Evolutionary conservation across 441 rosid genomes (phyloP).

Genomic region (Flueggea neowawraea): DNA sequence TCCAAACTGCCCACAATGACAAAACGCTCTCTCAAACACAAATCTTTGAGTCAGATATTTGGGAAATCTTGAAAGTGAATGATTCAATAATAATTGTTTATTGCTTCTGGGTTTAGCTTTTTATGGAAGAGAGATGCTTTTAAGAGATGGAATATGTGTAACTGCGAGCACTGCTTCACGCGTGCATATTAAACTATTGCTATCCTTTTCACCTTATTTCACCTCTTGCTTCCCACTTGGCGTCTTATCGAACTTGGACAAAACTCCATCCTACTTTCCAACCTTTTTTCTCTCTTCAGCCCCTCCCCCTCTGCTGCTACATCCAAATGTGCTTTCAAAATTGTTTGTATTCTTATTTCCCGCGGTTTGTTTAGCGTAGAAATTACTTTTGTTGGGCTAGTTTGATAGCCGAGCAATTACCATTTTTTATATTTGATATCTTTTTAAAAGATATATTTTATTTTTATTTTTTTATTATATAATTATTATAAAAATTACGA

Average conservation of each 20-base stretch:
- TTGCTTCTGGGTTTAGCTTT: constrained; percentile 22
- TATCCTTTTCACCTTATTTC: constrained; percentile 1
- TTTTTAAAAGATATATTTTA: too few species aligned
- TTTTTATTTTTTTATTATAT: too few species aligned
- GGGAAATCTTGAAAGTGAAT: constrained; percentile 12
- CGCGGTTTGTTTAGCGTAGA: too few species aligned
- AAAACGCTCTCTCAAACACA: background rate
- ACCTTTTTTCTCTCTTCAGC: too few species aligned
- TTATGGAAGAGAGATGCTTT: constrained; percentile 34
- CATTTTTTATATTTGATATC: too few species aligned
- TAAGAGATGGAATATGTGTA: constrained; percentile 30
- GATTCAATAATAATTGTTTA: constrained; percentile 23
- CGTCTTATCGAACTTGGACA: constrained; percentile 13
- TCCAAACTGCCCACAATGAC: constrained; percentile 17
- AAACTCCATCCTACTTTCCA: too few species aligned
- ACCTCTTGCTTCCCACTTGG: constrained; percentile 23
- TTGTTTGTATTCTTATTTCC: too few species aligned
- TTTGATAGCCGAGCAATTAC: too few species aligned
- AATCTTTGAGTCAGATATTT: background rate
- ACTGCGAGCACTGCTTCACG: constrained; percentile 13
- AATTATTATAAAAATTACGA: too few species aligned
- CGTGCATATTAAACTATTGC: constrained; percentile 32
- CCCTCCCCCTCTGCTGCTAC: too few species aligned
- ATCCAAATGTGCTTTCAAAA: too few species aligned
- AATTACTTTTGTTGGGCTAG: too few species aligned